A percentile compares a stretch with the other conserved stretches of the same genome.
These are phyloP conservation scores for Kwoniella sp. DNA, from an alignment of 768 basidiomycete species.

Conservation along the genomic window DNA sequence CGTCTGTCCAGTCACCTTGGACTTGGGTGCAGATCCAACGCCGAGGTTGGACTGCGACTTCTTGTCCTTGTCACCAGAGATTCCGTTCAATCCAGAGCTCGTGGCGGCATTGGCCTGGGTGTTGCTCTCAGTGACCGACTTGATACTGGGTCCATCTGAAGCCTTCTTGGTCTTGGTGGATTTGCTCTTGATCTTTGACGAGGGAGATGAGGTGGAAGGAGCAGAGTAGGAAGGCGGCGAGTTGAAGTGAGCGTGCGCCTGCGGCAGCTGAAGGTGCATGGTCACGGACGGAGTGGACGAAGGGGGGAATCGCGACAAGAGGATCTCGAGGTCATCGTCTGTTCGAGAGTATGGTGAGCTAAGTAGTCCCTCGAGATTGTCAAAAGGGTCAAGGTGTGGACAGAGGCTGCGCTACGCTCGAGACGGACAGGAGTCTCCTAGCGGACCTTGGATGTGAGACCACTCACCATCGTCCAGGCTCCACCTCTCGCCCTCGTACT, in stretches of 20 bases:
- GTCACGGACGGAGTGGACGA: constrained; percentile 44
- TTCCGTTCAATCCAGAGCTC: background rate
- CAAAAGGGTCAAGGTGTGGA: background rate
- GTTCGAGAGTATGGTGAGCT: background rate
- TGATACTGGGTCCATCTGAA: background rate
- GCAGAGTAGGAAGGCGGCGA: constrained; percentile 54
- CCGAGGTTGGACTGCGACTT: background rate
- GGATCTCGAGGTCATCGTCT: constrained; percentile 87
- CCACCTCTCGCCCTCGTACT: constrained; percentile 73
- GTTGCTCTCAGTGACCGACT: background rate
- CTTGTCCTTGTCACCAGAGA: background rate
- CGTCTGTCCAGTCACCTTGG: background rate
- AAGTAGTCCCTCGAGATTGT: background rate
- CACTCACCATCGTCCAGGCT: constrained; percentile 78
- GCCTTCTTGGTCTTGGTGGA: constrained; percentile 33
- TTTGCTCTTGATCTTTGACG: constrained; percentile 48
- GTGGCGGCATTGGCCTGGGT: background rate
- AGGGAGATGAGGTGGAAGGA: constrained; percentile 56
- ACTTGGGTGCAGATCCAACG: background rate
- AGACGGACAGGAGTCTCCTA: background rate
- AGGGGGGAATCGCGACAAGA: constrained; percentile 62
- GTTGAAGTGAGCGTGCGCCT: constrained; percentile 43
- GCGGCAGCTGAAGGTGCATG: constrained; percentile 43
- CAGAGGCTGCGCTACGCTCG: too few species aligned
- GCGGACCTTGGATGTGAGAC: too few species aligned